Evolutionary conservation across 148 eudicot genomes (phyloP).

Genomic region (Chenopodium suecicum): DNA sequence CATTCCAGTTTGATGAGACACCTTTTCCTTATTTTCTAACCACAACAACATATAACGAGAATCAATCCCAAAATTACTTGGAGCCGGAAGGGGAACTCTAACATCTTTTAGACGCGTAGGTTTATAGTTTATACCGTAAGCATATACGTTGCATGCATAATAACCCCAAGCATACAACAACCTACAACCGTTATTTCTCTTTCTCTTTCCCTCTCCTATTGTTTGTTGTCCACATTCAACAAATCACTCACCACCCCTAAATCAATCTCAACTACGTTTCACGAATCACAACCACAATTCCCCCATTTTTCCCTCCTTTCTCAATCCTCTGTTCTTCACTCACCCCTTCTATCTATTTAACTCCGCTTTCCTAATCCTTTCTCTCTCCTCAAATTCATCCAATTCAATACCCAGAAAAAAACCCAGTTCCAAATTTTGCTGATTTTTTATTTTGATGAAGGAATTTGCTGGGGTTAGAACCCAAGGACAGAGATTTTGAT

Average conservation of each 20-base stretch:
- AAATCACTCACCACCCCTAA: constrained; percentile 2
- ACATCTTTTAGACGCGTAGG: too few relatives aligned
- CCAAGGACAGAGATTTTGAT: not conserved
- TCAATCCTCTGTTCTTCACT: not conserved
- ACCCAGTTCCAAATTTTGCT: not conserved
- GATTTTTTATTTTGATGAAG: not conserved
- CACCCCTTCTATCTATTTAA: not conserved
- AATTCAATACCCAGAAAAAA: not conserved
- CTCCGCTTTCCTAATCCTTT: not conserved
- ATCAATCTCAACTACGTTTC: not conserved
- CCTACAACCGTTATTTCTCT: not conserved
- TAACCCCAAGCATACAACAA: not conserved
- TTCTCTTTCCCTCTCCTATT: not conserved
- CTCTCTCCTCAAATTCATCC: not conserved
- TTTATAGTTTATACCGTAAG: too few relatives aligned
- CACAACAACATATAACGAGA: too few relatives aligned
- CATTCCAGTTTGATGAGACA: too few relatives aligned
- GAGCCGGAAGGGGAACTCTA: too few relatives aligned
- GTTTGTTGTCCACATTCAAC: constrained; percentile 1
- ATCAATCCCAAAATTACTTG: too few relatives aligned
- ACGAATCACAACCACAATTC: not conserved
- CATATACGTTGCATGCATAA: not conserved
- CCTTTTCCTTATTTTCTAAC: too few relatives aligned
- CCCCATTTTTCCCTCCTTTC: not conserved
- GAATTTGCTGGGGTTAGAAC: not conserved